Base-by-base conservation (phyloP, 169 alveolate species). In the Cryptosporidium meleagridis region DNA sequence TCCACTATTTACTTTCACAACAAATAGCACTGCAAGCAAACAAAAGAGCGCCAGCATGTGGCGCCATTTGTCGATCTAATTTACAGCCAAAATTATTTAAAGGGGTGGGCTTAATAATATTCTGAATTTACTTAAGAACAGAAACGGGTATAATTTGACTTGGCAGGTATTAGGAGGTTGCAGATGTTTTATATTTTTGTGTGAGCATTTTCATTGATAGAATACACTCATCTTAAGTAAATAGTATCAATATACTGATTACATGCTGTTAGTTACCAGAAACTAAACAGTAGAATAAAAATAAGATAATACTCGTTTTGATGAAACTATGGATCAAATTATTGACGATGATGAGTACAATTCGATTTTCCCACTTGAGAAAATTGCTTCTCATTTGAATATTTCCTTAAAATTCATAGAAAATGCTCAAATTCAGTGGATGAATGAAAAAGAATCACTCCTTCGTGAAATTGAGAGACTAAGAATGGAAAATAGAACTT, bases 401-500 rank as follows among this genome's bases (percentile, higher is more conserved):
- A 26, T 26, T 14, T 62, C 89, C 37, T 41, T 80, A 23, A 65
- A 59, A 26, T 67, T 80, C 21, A 16, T 80, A 37, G 80, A 80
- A 37, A 37, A 18, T 10, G 89, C 89, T 44, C 80, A 80, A 23
- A 26, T 45, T 9, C 89, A 80, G 21, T 80, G 89, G 89, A 61
- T 62, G 73, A 65, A 67, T 21, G 89, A 80, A 68, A 80, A 80
- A 41, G 89, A 80, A 18, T 37, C 89, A 6, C 75, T 80, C 9
- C 53, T 80, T 14, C 73, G 41, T 44, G 89, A 80, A n/a, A 61
- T 80, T 44, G 75, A 65, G 35, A 80, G 89, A 18, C 68, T 80
- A 14, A 58, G 89, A 21, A 23, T 80, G 67, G 89, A 80, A 65
- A 80, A 80, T 62, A 58, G 89, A 26, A 48, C 75, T 18, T 26